A percentile compares a stretch with the other conserved stretches of the same genome.
phyloP scores from a whole-genome alignment of 306 rosid species.

The Quillaja saponaria region DNA sequence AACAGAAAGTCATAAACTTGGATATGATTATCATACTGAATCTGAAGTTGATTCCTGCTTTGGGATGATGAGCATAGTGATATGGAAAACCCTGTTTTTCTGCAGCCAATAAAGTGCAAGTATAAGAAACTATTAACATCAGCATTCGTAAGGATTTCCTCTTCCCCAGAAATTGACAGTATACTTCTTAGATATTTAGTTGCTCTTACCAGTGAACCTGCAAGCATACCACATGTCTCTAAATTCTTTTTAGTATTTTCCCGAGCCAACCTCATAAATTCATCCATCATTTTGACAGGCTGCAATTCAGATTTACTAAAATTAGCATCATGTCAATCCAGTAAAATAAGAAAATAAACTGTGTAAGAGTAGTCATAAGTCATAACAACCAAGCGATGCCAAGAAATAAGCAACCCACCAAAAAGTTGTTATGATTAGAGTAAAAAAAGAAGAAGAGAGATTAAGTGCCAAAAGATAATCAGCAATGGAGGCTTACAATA shows the following conservation, averaged over 20 bases:
- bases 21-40: slow-evolving; percentile 63
- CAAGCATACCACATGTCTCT: slow-evolving; percentile 97
- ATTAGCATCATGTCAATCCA: slow-evolving; percentile 22
- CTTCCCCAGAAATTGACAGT: slow-evolving; percentile 26
- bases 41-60: slow-evolving; percentile 98
- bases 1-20: slow-evolving; percentile 16
- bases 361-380: slow-evolving; percentile 17
- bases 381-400: slow-evolving; percentile 20
- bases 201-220: slow-evolving; percentile 85
- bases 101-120: slow-evolving; percentile 49
- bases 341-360: slow-evolving; percentile 21
- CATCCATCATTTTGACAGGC: slow-evolving; percentile 94
- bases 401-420: slow-evolving; percentile 19
- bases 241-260: slow-evolving; percentile 78
- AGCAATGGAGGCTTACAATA: slow-evolving; percentile 53
- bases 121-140: slow-evolving; percentile 32
- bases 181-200: slow-evolving; percentile 13
- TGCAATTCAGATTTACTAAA: slow-evolving; percentile 38
- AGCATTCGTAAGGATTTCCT: slow-evolving; percentile 22
- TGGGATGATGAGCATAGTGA: slow-evolving; percentile 89
- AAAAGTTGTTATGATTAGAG: neutral
- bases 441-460: neutral
- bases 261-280: slow-evolving; percentile 83
- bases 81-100: slow-evolving; percentile 94
- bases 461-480: neutral